These are phyloP conservation scores for Amniculicola lignicola DNA, from an alignment of 495 filamentous ascomycete species.

Conservation along the genomic window DNA sequence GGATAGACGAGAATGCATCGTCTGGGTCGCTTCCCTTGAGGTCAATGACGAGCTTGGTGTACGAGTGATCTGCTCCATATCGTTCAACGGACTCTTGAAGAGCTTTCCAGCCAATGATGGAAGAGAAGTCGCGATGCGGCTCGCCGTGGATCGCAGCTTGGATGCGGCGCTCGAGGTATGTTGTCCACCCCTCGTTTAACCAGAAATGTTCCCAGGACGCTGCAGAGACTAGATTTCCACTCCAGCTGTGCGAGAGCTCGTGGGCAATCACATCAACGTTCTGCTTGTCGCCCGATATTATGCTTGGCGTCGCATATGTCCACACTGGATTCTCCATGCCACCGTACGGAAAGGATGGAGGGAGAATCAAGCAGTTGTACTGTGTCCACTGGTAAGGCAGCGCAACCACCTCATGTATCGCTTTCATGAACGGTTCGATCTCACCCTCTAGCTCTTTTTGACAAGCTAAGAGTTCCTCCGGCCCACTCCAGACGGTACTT, in stretches of 20 bases:
- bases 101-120: constrained; percentile 78
- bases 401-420: constrained; percentile 82
- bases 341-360: constrained; percentile 82
- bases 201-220: constrained; percentile 97
- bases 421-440: constrained; percentile 85
- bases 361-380: constrained; percentile 90
- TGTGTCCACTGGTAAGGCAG: constrained; percentile 81
- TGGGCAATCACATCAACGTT: constrained; percentile 98
- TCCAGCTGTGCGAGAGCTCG: constrained; percentile 86
- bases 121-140: constrained; percentile 82
- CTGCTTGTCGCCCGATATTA: constrained; percentile 85
- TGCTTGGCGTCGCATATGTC: constrained; percentile 89
- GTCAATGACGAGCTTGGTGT: constrained; percentile 83
- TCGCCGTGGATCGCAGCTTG: constrained; percentile 69
- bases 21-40: constrained; percentile 90
- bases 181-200: constrained; percentile 96
- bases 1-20: constrained; percentile 86
- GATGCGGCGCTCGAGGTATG: constrained; percentile 83
- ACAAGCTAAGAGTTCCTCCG: constrained; percentile 76
- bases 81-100: constrained; percentile 69
- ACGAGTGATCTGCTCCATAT: constrained; percentile 79
- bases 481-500: constrained; percentile 78
- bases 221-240: constrained; percentile 87
- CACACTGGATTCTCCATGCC: constrained; percentile 96
- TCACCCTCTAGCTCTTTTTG: constrained; percentile 88